These are phyloP conservation scores for Moesziomyces globuligerus DNA, from an alignment of 1,284 basidiomycete species.

Conservation along the genomic window DNA sequence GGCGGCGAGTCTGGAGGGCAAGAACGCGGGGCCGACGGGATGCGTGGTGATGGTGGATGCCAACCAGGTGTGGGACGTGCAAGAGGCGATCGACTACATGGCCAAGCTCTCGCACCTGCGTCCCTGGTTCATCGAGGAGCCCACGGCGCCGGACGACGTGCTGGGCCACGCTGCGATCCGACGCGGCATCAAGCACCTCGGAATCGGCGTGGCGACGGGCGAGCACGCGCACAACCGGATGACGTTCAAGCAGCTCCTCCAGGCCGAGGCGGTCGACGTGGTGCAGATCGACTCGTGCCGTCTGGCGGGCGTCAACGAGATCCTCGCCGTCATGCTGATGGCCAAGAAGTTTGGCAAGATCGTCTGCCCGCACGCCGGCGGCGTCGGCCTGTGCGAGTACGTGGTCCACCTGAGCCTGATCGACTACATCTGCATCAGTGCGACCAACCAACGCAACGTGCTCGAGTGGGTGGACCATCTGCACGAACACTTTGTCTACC, in stretches of 20 bases:
- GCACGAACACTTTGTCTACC: constrained; percentile 90
- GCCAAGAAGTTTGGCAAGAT: constrained; percentile 77
- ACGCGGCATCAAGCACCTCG: constrained; percentile 80
- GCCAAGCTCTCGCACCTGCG: constrained; percentile 80
- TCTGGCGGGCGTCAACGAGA: constrained; percentile 90
- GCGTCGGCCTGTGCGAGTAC: constrained; percentile 93
- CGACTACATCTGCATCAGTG: constrained; percentile 91
- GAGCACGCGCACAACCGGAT: constrained; percentile 93
- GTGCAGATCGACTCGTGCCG: constrained; percentile 95
- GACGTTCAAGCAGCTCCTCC: constrained; percentile 95
- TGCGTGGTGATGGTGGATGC: constrained; percentile 95
- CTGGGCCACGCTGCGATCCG: constrained; percentile 80
- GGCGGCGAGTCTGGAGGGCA: constrained; percentile 69
- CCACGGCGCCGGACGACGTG: constrained; percentile 46
- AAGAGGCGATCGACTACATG: constrained; percentile 90
- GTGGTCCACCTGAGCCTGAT: constrained; percentile 77
- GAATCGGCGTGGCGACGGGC: constrained; percentile 92
- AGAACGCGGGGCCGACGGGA: constrained; percentile 93
- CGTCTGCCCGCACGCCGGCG: constrained; percentile 91
- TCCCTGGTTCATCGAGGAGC: constrained; percentile 81
- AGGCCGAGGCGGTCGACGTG: constrained; percentile 93
- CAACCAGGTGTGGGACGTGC: constrained; percentile 96
- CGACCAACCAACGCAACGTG: constrained; percentile 90
- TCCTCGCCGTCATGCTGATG: constrained; percentile 91
- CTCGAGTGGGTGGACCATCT: constrained; percentile 81